A percentile compares a stretch with the other conserved stretches of the same genome.
Conservation (phyloP, 108 stramenopile species). For the Nitzschia putrida region DNA sequence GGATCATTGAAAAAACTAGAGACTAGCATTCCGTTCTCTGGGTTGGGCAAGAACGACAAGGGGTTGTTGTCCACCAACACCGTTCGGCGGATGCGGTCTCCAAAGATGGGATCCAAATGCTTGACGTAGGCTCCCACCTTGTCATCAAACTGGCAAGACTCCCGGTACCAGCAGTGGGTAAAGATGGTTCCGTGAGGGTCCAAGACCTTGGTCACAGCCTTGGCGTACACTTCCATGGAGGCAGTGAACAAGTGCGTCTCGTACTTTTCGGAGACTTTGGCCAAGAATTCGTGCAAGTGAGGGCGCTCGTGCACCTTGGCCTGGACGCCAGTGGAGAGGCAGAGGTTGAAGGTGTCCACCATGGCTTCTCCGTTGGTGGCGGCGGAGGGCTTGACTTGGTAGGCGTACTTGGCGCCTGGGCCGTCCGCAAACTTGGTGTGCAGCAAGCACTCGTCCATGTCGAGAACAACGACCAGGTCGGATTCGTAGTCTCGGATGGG, state of each 20-base stretch:
- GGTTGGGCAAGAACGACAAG: slow-evolving; percentile 87
- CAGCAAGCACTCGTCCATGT: slow-evolving; percentile 98
- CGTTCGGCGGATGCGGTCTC: slow-evolving; percentile 55
- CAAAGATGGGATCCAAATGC: slow-evolving; percentile 42
- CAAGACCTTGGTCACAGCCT: slow-evolving; percentile 87
- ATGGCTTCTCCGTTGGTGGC: slow-evolving; percentile 2
- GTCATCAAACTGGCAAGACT: slow-evolving; percentile 80
- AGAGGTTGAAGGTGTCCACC: slow-evolving; percentile 71
- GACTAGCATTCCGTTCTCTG: slow-evolving; percentile 97
- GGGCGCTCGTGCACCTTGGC: slow-evolving; percentile 96
- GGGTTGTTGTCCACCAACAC: slow-evolving; percentile 99
- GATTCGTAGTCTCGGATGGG: slow-evolving; percentile 55
- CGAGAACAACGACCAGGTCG: slow-evolving; percentile 91
- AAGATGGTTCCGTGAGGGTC: slow-evolving; percentile 89
- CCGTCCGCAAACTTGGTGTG: slow-evolving; percentile 89
- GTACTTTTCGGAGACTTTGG: slow-evolving; percentile 69
- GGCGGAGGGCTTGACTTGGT: slow-evolving; percentile 35
- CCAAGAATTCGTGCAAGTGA: slow-evolving; percentile 87
- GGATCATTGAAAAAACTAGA: slow-evolving; percentile 96
- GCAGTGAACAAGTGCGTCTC: slow-evolving; percentile 98
- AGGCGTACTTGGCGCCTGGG: slow-evolving; percentile 46
- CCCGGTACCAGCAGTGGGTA: slow-evolving; percentile 82
- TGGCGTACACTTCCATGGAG: slow-evolving; percentile 95
- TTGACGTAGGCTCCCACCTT: slow-evolving; percentile 84
- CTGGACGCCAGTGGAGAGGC: slow-evolving; percentile 73